Evolutionary conservation across 805 yeast genomes (phyloP), one percentile per base, ranked within the genome.

Genomic region (Yarrowia sp.): DNA sequence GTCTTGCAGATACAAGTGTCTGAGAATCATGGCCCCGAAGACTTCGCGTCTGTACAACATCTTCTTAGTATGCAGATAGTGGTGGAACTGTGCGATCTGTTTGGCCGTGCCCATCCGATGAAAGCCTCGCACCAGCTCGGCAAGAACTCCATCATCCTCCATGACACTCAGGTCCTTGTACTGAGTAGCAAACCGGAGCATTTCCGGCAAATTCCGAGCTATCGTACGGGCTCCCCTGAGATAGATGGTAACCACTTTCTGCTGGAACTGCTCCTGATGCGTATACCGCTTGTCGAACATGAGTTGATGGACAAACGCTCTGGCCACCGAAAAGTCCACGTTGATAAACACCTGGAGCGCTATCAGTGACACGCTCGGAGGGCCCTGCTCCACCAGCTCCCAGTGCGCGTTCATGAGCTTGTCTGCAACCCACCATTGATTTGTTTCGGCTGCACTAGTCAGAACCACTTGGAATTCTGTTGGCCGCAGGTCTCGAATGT

Each of bases 261-360:
- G 39, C 49, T 19, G 49, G n/a, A n/a, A 15, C 14, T 6, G 12
- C 17, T 40, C n/a, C 13, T 53, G 34, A 7, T 3, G 2, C 17
- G 17, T 24, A 49, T 24, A 42, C 30, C 63, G 63, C 30, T 58
- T 58, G 64, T 58, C 64, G 33, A 43, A 33, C 64, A 58, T 58
- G 14, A 58, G 50, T 58, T 58, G 64, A 30, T 58, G 42, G 15
- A 58, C 50, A 58, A 58, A 58, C 17, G 50, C 49, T 12, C 64
- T 10, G 8, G 64, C 64, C 17, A 58, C 14, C 13, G 64, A 58
- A 17, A 58, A 58, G 17, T 58, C 64, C 15, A 43, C 36, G 40
- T 58, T 43, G 50, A 58, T 43, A 33, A 58, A 58, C 24, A 43
- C 24, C 42, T 43, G 1, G 9, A 58, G 33, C 6, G 64, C 64